Evolutionary conservation across 2,329 filamentous ascomycete genomes (phyloP), one percentile per base, ranked within the genome.

Genomic region (Fusarium metavorans): DNA sequence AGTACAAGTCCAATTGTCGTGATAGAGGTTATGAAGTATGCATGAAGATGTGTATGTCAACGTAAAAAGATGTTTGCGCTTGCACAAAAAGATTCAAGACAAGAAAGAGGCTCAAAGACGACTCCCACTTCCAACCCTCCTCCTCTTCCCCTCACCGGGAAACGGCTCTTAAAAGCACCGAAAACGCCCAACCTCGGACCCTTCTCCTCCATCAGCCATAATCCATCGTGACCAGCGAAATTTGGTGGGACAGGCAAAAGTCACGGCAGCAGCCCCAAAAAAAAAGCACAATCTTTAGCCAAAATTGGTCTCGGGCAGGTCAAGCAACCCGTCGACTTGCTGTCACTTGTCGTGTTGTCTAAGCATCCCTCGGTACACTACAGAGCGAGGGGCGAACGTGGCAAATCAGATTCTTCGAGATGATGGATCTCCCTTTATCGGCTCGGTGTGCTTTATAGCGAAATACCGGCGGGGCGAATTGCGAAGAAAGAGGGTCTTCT

Each of bases 391-490:
- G 16, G 8, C 54, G 14, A 16, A 35, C 41, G 52, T 27, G 41
- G 59, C 67, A 66, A 67, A 67, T 58, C 34, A 70, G 37, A 70
- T 59, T 48, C 60, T 48, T 48, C n/a, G 13, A 32, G 39, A 57
- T 67, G 52, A 67, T 68, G 66, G 34, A 63, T 70, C 50, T 57
- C 2, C 45, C 32, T 25, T 64, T 34, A 35, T 20, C 57, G 58
- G 66, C 77, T 79, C 77, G 77, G 77, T 37, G 45, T 66, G 30
- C 48, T 77, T 78, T 79, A 45, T 70, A 67, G 74, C 77, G 77
- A 78, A 64, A 52, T 70, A 50, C 76, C 75, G 75, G 74, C 67
- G 76, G 74, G 66, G 74, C 64, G 67, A 18, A 54, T 52, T 32
- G 16, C n/a, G 11, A 39, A 30, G 56, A 64, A 59, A 69, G 34